phyloP scores from a whole-genome alignment of 73 alveolate species.

The Tetrahymena thermophila region DNA sequence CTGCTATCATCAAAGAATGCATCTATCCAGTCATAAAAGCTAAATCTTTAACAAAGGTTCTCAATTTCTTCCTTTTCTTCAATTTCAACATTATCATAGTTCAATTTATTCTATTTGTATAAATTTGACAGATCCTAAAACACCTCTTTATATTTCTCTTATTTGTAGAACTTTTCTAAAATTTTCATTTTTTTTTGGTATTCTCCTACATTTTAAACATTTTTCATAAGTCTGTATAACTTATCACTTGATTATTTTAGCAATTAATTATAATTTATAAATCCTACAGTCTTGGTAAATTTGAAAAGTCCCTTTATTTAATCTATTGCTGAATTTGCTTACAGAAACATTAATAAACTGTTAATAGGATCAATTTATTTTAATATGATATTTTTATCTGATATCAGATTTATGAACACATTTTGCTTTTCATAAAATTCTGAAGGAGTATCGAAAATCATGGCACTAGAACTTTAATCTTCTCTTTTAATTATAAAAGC shows the following conservation, averaged over 20 bases:
- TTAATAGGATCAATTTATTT: too few species aligned
- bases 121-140: background rate
- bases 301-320: background rate
- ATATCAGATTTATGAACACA: background rate
- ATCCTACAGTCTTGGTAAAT: background rate
- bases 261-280: too few species aligned
- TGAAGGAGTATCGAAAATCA: background rate
- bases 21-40: background rate
- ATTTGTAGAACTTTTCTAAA: background rate
- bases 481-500: background rate
- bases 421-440: background rate
- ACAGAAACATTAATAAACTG: background rate
- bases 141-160: background rate
- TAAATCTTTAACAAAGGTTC: background rate
- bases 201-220: too few species aligned
- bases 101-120: background rate
- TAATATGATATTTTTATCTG: background rate
- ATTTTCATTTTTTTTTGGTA: background rate
- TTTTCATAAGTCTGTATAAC: background rate
- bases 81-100: background rate
- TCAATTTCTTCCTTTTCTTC: background rate
- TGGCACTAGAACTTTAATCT: background rate
- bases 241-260: background rate
- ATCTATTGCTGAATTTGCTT: background rate
- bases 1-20: background rate